phyloP scores from a whole-genome alignment of 1,139 yeast species.

The Williopsis jadinii region DNA sequence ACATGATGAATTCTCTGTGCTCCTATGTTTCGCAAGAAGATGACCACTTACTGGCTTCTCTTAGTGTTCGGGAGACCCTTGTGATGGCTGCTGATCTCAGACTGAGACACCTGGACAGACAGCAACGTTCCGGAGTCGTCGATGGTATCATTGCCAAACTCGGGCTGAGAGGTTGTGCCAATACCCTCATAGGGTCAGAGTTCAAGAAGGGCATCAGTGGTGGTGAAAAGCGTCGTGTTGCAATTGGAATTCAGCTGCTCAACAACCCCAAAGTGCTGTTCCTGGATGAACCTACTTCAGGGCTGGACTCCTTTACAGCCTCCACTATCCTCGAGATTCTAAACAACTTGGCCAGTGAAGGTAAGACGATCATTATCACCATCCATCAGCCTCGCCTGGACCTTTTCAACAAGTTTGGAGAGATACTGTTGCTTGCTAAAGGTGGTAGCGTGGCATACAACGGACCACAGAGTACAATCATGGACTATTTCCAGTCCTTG shows the following conservation, averaged over 20 bases:
- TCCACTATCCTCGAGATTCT: constrained; percentile 59
- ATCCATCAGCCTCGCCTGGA: constrained; percentile 85
- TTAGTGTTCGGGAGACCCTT: constrained; percentile 75
- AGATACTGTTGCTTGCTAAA: constrained; percentile 59
- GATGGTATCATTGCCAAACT: constrained; percentile 50
- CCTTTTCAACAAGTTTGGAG: constrained; percentile 56
- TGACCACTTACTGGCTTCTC: constrained; percentile 56
- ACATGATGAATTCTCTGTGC: constrained; percentile 48
- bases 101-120: constrained; percentile 29
- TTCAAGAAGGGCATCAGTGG: constrained; percentile 75
- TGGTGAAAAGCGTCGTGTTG: constrained; percentile 78
- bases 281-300: constrained; percentile 86
- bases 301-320: constrained; percentile 78
- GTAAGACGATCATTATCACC: constrained; percentile 70
- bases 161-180: constrained; percentile 76
- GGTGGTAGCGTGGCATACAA: constrained; percentile 61
- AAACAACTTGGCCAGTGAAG: constrained; percentile 49
- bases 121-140: constrained; percentile 32
- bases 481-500: constrained; percentile 35
- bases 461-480: constrained; percentile 37
- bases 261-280: constrained; percentile 67
- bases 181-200: constrained; percentile 70
- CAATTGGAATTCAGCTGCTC: constrained; percentile 72
- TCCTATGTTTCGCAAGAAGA: constrained; percentile 81
- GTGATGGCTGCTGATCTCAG: constrained; percentile 66